Base-by-base conservation (phyloP, 176 grass and related monocot genomes). In the Oryza punctata region DNA sequence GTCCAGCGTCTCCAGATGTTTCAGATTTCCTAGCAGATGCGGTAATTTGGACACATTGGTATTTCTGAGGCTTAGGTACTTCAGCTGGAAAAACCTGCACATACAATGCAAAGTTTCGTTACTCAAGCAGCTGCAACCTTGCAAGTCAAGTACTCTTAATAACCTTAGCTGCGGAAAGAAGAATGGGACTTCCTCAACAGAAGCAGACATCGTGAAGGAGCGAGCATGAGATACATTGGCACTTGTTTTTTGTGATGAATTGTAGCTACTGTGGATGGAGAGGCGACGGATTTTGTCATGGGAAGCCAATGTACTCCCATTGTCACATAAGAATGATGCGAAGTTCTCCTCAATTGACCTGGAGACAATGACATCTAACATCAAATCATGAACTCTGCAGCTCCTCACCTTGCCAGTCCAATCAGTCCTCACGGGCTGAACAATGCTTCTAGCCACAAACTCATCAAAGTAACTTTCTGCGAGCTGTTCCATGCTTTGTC, bases 311-410 rank as follows among this genome's bases (percentile, higher is more conserved):
- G 54, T 59, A 23, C 19, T 59, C n/a, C 18, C 54, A 10, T 59
- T 59, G 7, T 59, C 54, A 59, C 54, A 59, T 23, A 59, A n/a
- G 54, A 59, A 59, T 2, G 75, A 70, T 13, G 74, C 85, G 59
- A 87, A 87, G 10, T 85, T 91, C 46, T 91, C 76, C 59, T 87
- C 80, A 27, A 68, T 13, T 69, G 89, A 69, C 46, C 73, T 81
- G 21, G 67, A 70, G 2, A 80, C 6, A 3, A 91, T 87, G 13
- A 87, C 69, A 57, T 91, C 89, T 28, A 84, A 47, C 79, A 84
- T 91, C 14, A 87, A 15, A 69, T 80, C 74, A 85, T 91, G 78
- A 21, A 91, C 80, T 67, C 67, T 35, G 64, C 67, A 91, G 21
- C 15, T 63, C 72, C 73, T 87, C 59, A 91, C 81, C 28, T 77